Percentiles rank a stretch among this genome's conserved stretches.
Evolutionary conservation across 768 basidiomycete species (phyloP).

Genomic region (Polyporus arcularius): DNA sequence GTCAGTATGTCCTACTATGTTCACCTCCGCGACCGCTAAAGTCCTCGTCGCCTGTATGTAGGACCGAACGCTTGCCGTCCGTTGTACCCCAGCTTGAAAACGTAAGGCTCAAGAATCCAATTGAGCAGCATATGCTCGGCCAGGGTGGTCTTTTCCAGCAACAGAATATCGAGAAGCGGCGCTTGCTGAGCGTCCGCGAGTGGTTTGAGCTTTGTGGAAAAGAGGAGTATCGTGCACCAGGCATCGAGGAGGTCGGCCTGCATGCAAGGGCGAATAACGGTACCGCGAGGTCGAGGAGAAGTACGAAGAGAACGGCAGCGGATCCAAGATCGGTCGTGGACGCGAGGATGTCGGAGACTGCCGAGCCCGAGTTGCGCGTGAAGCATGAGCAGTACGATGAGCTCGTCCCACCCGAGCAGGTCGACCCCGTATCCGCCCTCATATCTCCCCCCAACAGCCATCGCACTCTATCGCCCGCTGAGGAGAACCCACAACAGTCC

Average conservation of each 20-base stretch:
- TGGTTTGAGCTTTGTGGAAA: conserved; percentile 79
- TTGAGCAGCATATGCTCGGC: conserved; percentile 92
- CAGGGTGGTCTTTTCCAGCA: conserved; percentile 84
- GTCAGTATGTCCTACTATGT: conserved; percentile 44
- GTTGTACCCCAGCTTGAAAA: conserved; percentile 67
- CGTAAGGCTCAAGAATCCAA: conserved; percentile 85
- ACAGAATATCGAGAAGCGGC: conserved; percentile 88
- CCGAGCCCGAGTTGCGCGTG: conserved; percentile 41
- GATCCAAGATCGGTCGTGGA: not conserved
- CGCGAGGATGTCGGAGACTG: conserved; percentile 40
- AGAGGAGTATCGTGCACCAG: conserved; percentile 73
- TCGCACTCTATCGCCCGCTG: conserved; percentile 29
- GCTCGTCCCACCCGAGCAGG: conserved; percentile 23
- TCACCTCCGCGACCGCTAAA: conserved; percentile 18
- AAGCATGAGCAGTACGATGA: conserved; percentile 52
- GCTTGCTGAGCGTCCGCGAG: conserved; percentile 81
- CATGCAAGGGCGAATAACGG: conserved; percentile 43
- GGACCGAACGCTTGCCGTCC: conserved; percentile 74
- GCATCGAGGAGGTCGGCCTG: conserved; percentile 66
- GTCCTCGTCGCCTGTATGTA: conserved; percentile 30
- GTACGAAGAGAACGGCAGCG: conserved; percentile 35
- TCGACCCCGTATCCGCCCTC: conserved; percentile 24
- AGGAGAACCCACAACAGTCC: not conserved
- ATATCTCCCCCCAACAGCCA: conserved; percentile 46
- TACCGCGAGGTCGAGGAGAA: conserved; percentile 38